A percentile compares a stretch with the other conserved stretches of the same genome.
These are phyloP conservation scores for Salix dunnii DNA, from an alignment of 345 rosid genomes.

Conservation along the genomic window DNA sequence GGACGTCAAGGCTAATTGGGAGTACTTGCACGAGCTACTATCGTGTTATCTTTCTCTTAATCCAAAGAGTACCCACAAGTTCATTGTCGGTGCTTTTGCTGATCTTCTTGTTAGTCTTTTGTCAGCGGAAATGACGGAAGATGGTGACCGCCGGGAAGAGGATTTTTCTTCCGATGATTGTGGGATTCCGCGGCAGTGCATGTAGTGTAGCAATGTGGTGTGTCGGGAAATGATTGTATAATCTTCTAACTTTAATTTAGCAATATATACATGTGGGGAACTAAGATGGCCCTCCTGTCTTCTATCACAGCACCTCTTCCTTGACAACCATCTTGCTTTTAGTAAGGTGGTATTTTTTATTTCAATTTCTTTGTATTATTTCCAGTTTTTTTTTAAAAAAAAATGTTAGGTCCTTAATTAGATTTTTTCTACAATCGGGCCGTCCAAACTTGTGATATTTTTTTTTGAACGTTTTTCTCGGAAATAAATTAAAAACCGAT, in stretches of 20 bases:
- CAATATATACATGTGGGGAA: constrained; percentile 12
- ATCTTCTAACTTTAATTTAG: constrained; percentile 17
- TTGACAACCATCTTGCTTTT: too few species aligned
- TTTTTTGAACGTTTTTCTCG: not conserved
- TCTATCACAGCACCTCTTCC: not conserved
- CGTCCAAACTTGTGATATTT: not conserved
- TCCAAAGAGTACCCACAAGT: constrained; percentile 62
- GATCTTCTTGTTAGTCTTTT: constrained; percentile 69
- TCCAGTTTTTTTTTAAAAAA: not conserved
- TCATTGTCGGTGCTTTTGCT: constrained; percentile 69
- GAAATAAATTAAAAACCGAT: too few species aligned
- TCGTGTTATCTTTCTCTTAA: constrained; percentile 66
- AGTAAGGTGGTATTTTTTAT: not conserved
- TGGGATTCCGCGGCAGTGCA: constrained; percentile 8
- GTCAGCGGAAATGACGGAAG: constrained; percentile 19
- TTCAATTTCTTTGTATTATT: not conserved
- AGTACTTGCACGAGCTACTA: constrained; percentile 74
- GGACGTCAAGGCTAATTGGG: constrained; percentile 61
- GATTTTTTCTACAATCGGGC: not conserved
- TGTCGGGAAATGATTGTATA: constrained; percentile 18
- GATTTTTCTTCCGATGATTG: not conserved
- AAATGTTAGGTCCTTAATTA: not conserved
- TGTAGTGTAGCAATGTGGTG: constrained; percentile 9
- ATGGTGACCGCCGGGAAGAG: constrained; percentile 1
- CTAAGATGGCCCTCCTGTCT: constrained; percentile 16